phyloP scores from a whole-genome alignment of 148 eudicot genomes.

The Nepenthes gracilis region DNA sequence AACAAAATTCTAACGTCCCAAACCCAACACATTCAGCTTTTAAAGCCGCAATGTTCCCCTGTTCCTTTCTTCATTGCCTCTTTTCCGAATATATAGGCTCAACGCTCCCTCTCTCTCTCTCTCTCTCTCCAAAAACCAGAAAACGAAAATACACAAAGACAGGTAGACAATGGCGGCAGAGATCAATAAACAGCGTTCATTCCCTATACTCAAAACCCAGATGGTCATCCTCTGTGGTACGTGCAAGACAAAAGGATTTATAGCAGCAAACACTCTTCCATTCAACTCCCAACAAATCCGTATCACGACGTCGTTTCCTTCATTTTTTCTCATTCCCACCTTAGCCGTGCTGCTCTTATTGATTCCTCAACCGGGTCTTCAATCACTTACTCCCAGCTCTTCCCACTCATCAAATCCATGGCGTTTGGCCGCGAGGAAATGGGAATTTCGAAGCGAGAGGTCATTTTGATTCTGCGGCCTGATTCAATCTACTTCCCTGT shows the following conservation, averaged over 20 bases:
- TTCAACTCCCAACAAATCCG: constrained; percentile 52
- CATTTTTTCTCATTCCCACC: constrained; percentile 54
- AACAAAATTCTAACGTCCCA: too few relatives aligned
- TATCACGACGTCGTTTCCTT: constrained; percentile 61
- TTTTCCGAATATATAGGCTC: too few relatives aligned
- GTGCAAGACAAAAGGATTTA: constrained; percentile 55
- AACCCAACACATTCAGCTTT: too few relatives aligned
- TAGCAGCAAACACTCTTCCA: constrained; percentile 37
- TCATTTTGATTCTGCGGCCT: constrained; percentile 53
- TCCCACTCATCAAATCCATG: constrained; percentile 46
- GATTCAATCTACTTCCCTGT: constrained; percentile 69
- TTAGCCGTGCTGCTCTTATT: constrained; percentile 33
- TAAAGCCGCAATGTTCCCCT: too few relatives aligned
- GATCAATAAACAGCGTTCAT: too few relatives aligned
- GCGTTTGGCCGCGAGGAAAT: constrained; percentile 44
- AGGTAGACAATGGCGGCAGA: too few relatives aligned
- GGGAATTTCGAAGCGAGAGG: constrained; percentile 72
- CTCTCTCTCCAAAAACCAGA: too few relatives aligned
- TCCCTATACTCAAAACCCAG: constrained; percentile 6
- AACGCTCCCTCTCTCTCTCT: too few relatives aligned
- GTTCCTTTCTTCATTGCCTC: too few relatives aligned
- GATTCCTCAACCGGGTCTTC: constrained; percentile 59
- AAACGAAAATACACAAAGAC: too few relatives aligned
- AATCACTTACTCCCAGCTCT: constrained; percentile 41
- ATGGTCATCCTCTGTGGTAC: constrained; percentile 22